These are phyloP conservation scores for Lathyrus oleraceus DNA, from an alignment of 306 rosid genomes.

Conservation along the genomic window DNA sequence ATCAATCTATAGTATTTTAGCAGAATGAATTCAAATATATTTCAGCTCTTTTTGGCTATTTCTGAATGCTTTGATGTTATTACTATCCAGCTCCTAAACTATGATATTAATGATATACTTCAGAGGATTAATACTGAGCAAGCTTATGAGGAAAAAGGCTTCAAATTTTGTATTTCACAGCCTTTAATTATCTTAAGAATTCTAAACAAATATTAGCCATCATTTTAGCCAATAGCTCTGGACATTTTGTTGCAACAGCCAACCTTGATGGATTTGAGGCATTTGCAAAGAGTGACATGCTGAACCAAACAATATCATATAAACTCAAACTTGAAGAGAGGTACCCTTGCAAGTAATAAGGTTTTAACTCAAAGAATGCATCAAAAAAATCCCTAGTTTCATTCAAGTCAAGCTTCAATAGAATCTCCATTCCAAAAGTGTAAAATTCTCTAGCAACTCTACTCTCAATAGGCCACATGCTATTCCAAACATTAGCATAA, in stretches of 20 bases:
- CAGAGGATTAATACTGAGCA: too few species aligned
- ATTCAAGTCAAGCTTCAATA: constrained; percentile 76
- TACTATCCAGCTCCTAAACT: too few species aligned
- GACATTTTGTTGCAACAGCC: constrained; percentile 70
- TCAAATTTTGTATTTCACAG: not conserved
- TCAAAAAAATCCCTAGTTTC: constrained; percentile 71
- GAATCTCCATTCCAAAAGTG: constrained; percentile 84
- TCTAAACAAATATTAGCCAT: constrained; percentile 63
- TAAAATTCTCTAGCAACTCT: constrained; percentile 61
- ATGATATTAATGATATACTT: too few species aligned
- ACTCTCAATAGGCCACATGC: constrained; percentile 76
- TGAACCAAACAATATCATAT: constrained; percentile 49
- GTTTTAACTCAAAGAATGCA: constrained; percentile 74
- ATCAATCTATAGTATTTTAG: too few species aligned
- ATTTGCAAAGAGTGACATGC: constrained; percentile 60
- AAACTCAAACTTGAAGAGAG: constrained; percentile 71
- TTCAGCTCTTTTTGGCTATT: too few species aligned
- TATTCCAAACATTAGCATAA: constrained; percentile 61
- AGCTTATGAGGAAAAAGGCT: too few species aligned
- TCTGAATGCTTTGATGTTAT: too few species aligned
- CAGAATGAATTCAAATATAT: too few species aligned
- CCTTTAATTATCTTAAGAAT: constrained; percentile 38
- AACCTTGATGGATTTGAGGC: constrained; percentile 61
- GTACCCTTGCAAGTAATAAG: constrained; percentile 68
- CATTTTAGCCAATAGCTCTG: constrained; percentile 63